Percentiles rank a stretch among this genome's conserved stretches.
phyloP scores from a whole-genome alignment of 169 alveolate genomes.

The Cardiosporidium cionae region DNA sequence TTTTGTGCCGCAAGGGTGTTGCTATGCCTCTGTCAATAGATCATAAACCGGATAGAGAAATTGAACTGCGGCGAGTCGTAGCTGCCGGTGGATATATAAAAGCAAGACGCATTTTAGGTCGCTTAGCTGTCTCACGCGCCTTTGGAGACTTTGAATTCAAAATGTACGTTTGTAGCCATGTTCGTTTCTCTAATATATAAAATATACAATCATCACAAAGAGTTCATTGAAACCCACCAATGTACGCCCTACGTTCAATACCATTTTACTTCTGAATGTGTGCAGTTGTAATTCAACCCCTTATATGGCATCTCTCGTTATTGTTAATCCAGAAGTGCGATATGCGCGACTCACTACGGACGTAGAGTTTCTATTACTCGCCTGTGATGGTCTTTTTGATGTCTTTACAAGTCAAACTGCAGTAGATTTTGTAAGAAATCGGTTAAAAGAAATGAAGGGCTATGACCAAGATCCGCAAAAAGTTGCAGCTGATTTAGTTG shows the following conservation, averaged over 20 bases:
- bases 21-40: conserved; percentile 87
- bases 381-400: conserved; percentile 99
- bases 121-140: conserved; percentile 89
- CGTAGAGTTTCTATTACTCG: conserved; percentile 90
- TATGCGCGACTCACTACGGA: conserved; percentile 59
- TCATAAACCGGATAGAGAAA: conserved; percentile 82
- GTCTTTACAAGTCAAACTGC: conserved; percentile 84
- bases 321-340: conserved; percentile 91
- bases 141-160: conserved; percentile 94
- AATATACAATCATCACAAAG: too few species aligned
- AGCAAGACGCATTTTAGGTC: conserved; percentile 91
- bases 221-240: too few species aligned
- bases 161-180: too few species aligned
- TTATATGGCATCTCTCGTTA: conserved; percentile 86
- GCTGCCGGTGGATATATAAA: conserved; percentile 91
- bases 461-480: conserved; percentile 5
- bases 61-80: conserved; percentile 81
- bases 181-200: too few species aligned
- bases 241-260: too few species aligned
- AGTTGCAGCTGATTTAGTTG: conserved; percentile 4
- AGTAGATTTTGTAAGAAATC: conserved; percentile 59
- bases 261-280: too few species aligned
- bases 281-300: too few species aligned
- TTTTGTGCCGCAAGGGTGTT: conserved; percentile 71
- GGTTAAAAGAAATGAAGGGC: too few species aligned